Base-by-base conservation (phyloP, 1,284 basidiomycete species). In the Cerioporus squamosus region DNA sequence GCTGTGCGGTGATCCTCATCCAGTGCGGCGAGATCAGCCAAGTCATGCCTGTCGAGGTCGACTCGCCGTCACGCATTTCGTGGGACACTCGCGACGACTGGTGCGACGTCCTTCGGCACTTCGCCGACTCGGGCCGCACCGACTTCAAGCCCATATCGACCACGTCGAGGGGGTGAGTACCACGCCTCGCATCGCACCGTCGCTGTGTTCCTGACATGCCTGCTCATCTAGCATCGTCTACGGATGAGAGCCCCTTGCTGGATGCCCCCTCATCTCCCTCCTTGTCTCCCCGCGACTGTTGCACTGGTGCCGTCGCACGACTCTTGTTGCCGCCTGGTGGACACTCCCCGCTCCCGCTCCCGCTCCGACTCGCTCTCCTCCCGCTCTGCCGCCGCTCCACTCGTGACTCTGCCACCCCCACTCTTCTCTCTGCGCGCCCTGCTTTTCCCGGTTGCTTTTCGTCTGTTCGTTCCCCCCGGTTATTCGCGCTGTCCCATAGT, bases 41-140 rank as follows among this genome's bases (percentile, higher is more conserved):
- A 66, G 90, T 92, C 60, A 89, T 92, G 86, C 90, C 90, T 26
- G 88, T 92, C 59, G 90, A 92, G 70, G 87, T 92, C 46, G 90
- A 91, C 70, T 81, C 87, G 8, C 90, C 88, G 2, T 76, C 79
- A 55, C 86, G 83, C 64, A 90, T 91, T 67, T 76, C 83, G 20
- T 91, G 89, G 90, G 90, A 91, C 69, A 63, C 71, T 20, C 79
- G 88, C 55, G 85, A 86, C 8, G 89, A 92, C 72, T 92, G 90
- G 90, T 72, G 75, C 9, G 77, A 79, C 15, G 85, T 88, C 20
- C 79, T 91, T 40, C 74, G 79, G 24, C 85, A 89, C 73, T 91
- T 88, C 66, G 83, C 90, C 55, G 85, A 87, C 57, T 76, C 79
- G n/a, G 90, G 89, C 31, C 81, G 88, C 50, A 84, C 83, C 17